A percentile compares a stretch with the other conserved stretches of the same genome.
Evolutionary conservation across 2,329 filamentous ascomycete species (phyloP).

Genomic region (Periconia macrospinosa): DNA sequence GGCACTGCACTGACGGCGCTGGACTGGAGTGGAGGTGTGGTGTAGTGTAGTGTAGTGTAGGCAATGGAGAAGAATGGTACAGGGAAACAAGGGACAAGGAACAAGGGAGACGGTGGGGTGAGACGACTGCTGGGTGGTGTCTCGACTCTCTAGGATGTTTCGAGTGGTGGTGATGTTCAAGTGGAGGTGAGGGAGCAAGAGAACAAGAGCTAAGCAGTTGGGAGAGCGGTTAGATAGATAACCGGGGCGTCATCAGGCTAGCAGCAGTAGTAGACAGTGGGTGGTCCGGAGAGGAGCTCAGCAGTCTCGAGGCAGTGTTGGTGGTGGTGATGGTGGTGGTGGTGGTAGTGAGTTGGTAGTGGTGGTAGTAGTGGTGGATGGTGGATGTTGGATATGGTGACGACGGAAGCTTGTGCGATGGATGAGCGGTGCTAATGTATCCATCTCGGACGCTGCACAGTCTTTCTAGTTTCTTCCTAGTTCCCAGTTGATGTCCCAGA

Average conservation of each 20-base stretch:
- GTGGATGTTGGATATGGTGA: slow-evolving; percentile 16
- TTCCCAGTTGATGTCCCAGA: slow-evolving; percentile 33
- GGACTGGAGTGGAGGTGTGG: slow-evolving; percentile 3
- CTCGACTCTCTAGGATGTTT: not conserved
- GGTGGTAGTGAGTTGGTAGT: slow-evolving; percentile 40
- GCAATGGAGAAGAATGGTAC: too few relatives aligned
- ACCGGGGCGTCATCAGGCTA: too few relatives aligned
- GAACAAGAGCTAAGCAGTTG: not conserved
- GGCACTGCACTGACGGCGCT: slow-evolving; percentile 26
- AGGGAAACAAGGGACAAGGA: not conserved
- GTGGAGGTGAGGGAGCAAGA: slow-evolving; percentile 4
- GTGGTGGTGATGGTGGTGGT: slow-evolving; percentile 41
- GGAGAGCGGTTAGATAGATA: not conserved
- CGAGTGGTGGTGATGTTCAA: not conserved
- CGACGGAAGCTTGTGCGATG: slow-evolving; percentile 21
- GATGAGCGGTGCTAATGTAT: slow-evolving; percentile 36
- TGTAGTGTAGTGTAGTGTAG: too few relatives aligned
- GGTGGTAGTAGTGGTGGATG: slow-evolving; percentile 33
- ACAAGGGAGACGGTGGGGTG: not conserved
- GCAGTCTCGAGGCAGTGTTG: not conserved
- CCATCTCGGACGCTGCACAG: slow-evolving; percentile 14
- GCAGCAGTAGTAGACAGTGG: too few relatives aligned
- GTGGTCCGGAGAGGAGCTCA: not conserved
- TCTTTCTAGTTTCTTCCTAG: slow-evolving; percentile 19
- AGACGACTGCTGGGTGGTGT: too few relatives aligned